A percentile compares a stretch with the other conserved stretches of the same genome.
Evolutionary conservation across 140 eudicot species (phyloP).

Genomic region (Erigeron philadelphicus): DNA sequence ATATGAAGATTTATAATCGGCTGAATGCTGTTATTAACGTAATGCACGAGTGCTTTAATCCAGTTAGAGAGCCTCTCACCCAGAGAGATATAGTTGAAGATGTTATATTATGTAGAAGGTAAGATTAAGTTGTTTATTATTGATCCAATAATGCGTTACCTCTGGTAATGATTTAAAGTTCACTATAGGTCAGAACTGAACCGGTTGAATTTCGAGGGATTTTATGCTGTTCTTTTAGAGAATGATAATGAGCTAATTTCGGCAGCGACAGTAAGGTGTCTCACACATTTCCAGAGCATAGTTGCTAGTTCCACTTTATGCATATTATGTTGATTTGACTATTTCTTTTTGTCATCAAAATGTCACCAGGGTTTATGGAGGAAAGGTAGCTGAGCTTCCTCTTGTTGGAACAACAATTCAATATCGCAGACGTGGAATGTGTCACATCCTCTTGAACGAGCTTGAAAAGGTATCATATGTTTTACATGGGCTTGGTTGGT

Average conservation of each 20-base stretch:
- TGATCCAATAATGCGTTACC: not conserved
- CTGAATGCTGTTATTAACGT: constrained; percentile 55
- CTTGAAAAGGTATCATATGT: constrained; percentile 58
- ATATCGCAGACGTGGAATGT: constrained; percentile 73
- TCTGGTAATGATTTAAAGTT: not conserved
- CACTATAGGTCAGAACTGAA: constrained; percentile 56
- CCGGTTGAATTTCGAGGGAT: constrained; percentile 65
- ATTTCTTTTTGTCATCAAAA: not conserved
- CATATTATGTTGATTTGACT: constrained; percentile 7
- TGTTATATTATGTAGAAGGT: constrained; percentile 67
- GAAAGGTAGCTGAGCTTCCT: constrained; percentile 72
- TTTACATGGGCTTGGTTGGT: not conserved
- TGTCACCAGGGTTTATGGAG: constrained; percentile 51
- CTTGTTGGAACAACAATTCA: constrained; percentile 65
- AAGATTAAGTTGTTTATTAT: constrained; percentile 10
- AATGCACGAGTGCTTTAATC: constrained; percentile 77
- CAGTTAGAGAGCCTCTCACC: constrained; percentile 60
- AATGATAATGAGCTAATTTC: constrained; percentile 57
- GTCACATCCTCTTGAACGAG: constrained; percentile 60
- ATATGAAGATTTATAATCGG: constrained; percentile 41
- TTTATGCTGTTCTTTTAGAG: constrained; percentile 62
- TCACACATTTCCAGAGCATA: not conserved
- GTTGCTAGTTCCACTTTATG: constrained; percentile 24
- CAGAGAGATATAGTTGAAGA: constrained; percentile 67
- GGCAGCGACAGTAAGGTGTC: constrained; percentile 46